Evolutionary conservation across 345 rosid species (phyloP), one percentile per base, ranked within the genome.

Genomic region (Microcos paniculata): DNA sequence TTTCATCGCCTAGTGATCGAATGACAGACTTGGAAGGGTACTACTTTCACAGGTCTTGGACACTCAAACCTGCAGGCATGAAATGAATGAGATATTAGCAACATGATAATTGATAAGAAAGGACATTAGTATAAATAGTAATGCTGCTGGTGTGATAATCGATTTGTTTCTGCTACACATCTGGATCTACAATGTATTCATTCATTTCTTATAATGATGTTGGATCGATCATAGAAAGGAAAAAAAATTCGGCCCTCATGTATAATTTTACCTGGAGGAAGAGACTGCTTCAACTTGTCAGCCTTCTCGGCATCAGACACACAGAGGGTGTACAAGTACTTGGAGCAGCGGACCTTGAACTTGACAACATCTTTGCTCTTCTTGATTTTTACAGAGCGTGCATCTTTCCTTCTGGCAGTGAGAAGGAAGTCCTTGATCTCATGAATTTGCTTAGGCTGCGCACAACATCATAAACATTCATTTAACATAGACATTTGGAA

Each of bases 341-440:
- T 91, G 62, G 98, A 93, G 84, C 97, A 95, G 42, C 98, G 87
- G 53, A 93, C 98, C 91, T 93, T 95, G 88, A 95, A 95, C 88
- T 95, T 95, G 57, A 90, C 93, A 8, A 84, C 90, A 72, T 90
- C 92, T 64, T 70, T 89, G 88, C 94, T 85, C 84, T 86, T 91
- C 92, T 93, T 93, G 82, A 91, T 93, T 81, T 93, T 93, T 88
- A 93, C 98, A 0, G 97, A 90, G 76, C 92, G 85, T 0, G 96
- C 98, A 76, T 95, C 98, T 58, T 95, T 95, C 90, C 99, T 93
- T 76, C 99, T 86, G 23, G 96, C 99, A 63, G 99, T 91, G 56
- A 93, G 87, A 79, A 95, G 99, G 85, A 95, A 95, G 82, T 93
- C 99, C 86, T 91, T 93, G 74, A 93, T 91, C 91, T 95, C 99